These are phyloP conservation scores for Bipolaris zeicola DNA, from an alignment of 2,329 filamentous ascomycete genomes.

Conservation along the genomic window DNA sequence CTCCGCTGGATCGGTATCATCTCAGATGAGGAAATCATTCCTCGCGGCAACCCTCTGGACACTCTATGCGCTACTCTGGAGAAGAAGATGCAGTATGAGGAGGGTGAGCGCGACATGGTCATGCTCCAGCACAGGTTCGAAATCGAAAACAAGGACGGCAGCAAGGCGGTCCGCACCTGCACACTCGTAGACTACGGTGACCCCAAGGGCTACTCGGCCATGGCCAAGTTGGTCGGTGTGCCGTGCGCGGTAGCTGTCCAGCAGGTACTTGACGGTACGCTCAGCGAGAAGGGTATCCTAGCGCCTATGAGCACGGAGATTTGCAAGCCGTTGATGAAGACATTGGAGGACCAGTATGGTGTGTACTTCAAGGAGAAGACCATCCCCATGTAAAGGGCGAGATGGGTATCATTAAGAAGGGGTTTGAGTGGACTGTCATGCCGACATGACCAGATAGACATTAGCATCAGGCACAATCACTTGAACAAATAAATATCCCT, in stretches of 20 bases:
- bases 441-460: slow-evolving; percentile 5
- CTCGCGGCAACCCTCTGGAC: slow-evolving; percentile 80
- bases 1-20: slow-evolving; percentile 75
- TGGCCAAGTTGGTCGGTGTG: slow-evolving; percentile 82
- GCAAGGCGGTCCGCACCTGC: slow-evolving; percentile 75
- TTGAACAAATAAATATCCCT: slow-evolving; percentile 6
- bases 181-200: slow-evolving; percentile 85
- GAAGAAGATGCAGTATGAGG: slow-evolving; percentile 87
- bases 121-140: slow-evolving; percentile 81
- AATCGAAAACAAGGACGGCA: slow-evolving; percentile 81
- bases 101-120: slow-evolving; percentile 83
- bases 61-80: slow-evolving; percentile 89
- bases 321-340: slow-evolving; percentile 74
- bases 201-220: slow-evolving; percentile 77
- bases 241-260: slow-evolving; percentile 76
- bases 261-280: slow-evolving; percentile 76
- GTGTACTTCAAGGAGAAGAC: slow-evolving; percentile 76
- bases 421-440: background rate
- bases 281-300: slow-evolving; percentile 73
- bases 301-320: slow-evolving; percentile 77
- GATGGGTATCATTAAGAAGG: background rate
- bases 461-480: background rate
- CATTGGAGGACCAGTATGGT: slow-evolving; percentile 77
- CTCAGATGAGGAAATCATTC: slow-evolving; percentile 71
- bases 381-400: slow-evolving; percentile 29